Evolutionary conservation across 306 rosid genomes (phyloP).

Genomic region (Fragaria nilgerrensis): DNA sequence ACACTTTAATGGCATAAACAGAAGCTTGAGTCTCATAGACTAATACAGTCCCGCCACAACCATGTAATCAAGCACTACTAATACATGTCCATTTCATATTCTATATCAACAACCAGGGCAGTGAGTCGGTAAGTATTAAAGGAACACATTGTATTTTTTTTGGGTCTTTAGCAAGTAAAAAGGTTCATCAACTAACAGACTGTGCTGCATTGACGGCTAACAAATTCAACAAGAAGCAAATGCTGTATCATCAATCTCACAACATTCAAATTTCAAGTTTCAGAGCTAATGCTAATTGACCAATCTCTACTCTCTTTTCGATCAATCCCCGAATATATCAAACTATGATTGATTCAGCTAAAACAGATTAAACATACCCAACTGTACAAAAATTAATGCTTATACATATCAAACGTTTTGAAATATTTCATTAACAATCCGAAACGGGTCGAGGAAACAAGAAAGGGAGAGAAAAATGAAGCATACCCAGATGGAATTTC

Average conservation of each 20-base stretch:
- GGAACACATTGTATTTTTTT: neutral
- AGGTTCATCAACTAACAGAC: no score
- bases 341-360: no score
- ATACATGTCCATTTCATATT: neutral
- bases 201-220: no score
- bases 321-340: no score
- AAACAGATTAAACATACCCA: no score
- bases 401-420: neutral
- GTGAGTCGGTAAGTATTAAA: neutral
- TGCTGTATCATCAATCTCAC: no score
- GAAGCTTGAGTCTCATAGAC: slow-evolving; percentile 14
- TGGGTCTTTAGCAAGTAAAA: no score
- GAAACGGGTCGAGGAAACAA: neutral
- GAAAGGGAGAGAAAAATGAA: slow-evolving; percentile 15
- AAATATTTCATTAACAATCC: neutral
- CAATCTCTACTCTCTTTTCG: no score
- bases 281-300: no score
- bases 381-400: no score
- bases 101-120: neutral
- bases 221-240: no score
- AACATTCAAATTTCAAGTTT: no score
- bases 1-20: slow-evolving; percentile 28
- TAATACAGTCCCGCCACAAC: slow-evolving; percentile 6
- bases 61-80: neutral
- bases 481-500: slow-evolving; percentile 53